These are phyloP conservation scores for Uromyces viciae-fabae DNA, from an alignment of 1,284 basidiomycete species.

Conservation along the genomic window DNA sequence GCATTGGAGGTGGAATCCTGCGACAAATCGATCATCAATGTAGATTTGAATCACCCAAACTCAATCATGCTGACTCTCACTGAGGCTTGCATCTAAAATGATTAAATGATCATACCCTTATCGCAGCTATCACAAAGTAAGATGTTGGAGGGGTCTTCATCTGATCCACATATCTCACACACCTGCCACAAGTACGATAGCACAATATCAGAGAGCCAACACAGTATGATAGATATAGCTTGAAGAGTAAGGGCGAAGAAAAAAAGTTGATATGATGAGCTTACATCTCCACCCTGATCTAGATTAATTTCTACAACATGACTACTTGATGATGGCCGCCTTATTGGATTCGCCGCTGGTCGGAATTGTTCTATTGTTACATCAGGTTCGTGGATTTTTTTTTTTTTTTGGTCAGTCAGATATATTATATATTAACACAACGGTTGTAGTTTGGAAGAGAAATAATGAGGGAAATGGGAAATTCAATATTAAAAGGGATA, in stretches of 20 bases:
- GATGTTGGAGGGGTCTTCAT: constrained; percentile 82
- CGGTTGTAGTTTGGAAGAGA: too few relatives aligned
- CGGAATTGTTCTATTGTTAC: neutral
- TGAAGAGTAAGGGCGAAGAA: neutral
- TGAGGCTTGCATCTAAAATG: too few relatives aligned
- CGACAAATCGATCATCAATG: neutral
- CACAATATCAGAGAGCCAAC: neutral
- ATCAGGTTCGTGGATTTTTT: too few relatives aligned
- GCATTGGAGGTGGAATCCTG: constrained; percentile 87
- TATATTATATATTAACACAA: too few relatives aligned
- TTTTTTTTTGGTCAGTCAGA: too few relatives aligned
- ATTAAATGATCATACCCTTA: constrained; percentile 58
- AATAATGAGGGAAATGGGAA: too few relatives aligned
- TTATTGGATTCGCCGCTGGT: neutral
- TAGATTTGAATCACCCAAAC: too few relatives aligned
- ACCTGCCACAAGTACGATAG: constrained; percentile 56
- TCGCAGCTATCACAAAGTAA: constrained; percentile 96
- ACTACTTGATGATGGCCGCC: constrained; percentile 29
- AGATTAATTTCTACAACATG: constrained; percentile 14
- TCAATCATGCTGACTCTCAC: too few relatives aligned
- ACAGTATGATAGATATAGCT: neutral
- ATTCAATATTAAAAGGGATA: too few relatives aligned
- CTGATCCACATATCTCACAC: constrained; percentile 82
- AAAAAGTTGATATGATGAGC: neutral
- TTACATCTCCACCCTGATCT: constrained; percentile 44